Percentiles rank a stretch among this genome's conserved stretches.
Evolutionary conservation across 2,329 filamentous ascomycete genomes (phyloP).

Genomic region (Diaporthe citriasiana): DNA sequence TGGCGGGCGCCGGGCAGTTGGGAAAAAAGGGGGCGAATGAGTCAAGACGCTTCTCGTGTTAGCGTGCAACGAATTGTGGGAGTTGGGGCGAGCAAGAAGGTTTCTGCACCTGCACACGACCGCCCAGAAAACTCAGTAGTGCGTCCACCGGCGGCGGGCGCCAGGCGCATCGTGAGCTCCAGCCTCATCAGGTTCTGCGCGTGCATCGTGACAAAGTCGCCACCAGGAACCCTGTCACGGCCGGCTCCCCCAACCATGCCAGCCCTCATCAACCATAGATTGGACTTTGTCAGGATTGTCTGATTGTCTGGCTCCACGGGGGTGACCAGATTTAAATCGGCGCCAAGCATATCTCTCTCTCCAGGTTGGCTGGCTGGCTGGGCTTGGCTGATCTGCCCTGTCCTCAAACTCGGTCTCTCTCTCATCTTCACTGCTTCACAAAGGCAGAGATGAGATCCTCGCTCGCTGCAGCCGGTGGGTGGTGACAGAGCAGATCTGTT

Average conservation of each 20-base stretch:
- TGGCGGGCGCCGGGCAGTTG: background rate
- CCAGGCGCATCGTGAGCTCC: conserved; percentile 19
- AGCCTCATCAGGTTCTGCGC: conserved; percentile 12
- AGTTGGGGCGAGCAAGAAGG: conserved; percentile 4
- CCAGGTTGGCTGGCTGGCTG: background rate
- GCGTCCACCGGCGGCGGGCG: background rate
- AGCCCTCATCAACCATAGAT: background rate
- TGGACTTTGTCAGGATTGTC: too few relatives aligned
- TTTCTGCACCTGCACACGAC: conserved; percentile 13
- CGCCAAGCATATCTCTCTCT: conserved; percentile 12
- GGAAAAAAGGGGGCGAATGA: conserved; percentile 19
- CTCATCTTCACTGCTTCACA: too few relatives aligned
- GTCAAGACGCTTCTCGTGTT: conserved; percentile 25
- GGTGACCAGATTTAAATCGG: conserved; percentile 18
- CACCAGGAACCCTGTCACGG: conserved; percentile 21
- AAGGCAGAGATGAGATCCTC: background rate
- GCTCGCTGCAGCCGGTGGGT: background rate
- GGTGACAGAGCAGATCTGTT: background rate
- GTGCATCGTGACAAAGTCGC: conserved; percentile 29
- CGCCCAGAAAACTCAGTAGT: background rate
- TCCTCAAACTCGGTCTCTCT: background rate
- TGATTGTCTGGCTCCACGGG: conserved; percentile 6
- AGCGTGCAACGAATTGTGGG: conserved; percentile 10
- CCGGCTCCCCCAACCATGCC: background rate
- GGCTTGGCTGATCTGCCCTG: background rate